Evolutionary conservation across 2,329 filamentous ascomycete species (phyloP), one percentile per base, ranked within the genome.

Genomic region (Colletotrichum tropicale): DNA sequence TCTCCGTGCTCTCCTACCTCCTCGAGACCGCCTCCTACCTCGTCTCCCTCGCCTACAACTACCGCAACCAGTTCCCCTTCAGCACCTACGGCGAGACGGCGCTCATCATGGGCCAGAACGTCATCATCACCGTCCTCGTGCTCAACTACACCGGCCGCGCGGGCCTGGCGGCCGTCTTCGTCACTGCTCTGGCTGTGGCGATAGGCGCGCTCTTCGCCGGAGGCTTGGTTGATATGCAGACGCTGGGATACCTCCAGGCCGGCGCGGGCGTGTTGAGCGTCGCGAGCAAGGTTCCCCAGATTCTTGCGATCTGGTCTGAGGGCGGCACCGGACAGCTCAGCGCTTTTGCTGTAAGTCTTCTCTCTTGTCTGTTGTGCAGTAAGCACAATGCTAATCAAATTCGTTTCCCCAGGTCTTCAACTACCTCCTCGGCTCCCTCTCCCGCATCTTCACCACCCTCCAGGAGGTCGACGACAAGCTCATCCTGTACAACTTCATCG

Each of bases 391-490:
- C 34, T 30, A 26, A 58, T 28, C 18, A 15, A 48, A 2, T 36
- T 34, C 32, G 26, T 24, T 9, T 18, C 8, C 64, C 9, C 81
- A 98, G 96, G 96, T 99, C 80, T 98, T 99, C 91, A 98, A 98
- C 89, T 99, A 98, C 86, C 95, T 99, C 81, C 89, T 93, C 80
- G 97, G 98, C 52, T 98, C 96, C 58, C 91, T 98, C 74, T 95
- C 95, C 30, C 94, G 97, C 83, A 98, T 99, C 87, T 99, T 98
- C 86, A 99, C 97, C 36, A 99, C 98, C 10, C 88, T 99, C 74
- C 96, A 98, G 83, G 97, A 99, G 88, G 97, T 99, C 76, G 94
- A 98, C 84, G 97, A 99, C 86, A 96, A 96, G 86, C 90, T 98
- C 75, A 98, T 99, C 81, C 91, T 99, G 30, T 98, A 98, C 86